Evolutionary conservation across 371 early-diverging fungal genomes (phyloP).

Genomic region (Actinomortierella ambigua): DNA sequence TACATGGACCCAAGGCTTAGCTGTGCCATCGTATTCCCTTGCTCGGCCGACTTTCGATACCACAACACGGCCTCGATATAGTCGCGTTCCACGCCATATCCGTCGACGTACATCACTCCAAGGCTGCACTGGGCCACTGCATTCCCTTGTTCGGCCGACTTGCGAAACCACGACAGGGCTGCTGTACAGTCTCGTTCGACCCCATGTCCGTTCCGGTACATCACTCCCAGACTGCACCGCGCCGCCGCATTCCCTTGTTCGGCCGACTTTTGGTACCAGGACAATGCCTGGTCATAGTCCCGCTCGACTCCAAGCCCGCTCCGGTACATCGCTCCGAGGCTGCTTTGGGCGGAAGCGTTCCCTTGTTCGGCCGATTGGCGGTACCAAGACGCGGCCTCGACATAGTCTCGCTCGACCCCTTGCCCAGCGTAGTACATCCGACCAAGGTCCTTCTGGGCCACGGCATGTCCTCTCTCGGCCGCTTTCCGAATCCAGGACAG

Average conservation of each 20-base stretch:
- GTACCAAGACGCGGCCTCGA: constrained; percentile 65
- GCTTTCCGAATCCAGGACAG: constrained; percentile 67
- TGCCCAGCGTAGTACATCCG: constrained; percentile 81
- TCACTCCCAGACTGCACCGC: constrained; percentile 76
- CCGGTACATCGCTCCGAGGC: constrained; percentile 73
- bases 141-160: constrained; percentile 62
- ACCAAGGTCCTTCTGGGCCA: constrained; percentile 60
- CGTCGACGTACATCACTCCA: constrained; percentile 83
- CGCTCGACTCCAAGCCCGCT: constrained; percentile 65
- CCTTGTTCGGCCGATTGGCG: constrained; percentile 57
- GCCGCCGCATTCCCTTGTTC: constrained; percentile 67
- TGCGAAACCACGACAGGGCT: constrained; percentile 71
- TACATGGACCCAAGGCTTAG: constrained; percentile 79
- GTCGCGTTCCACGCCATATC: constrained; percentile 68
- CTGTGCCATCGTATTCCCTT: constrained; percentile 82
- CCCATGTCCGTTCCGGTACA: constrained; percentile 80
- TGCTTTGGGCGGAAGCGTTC: constrained; percentile 67
- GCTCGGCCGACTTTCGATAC: constrained; percentile 69
- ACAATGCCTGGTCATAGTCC: constrained; percentile 57
- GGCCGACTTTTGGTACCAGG: constrained; percentile 55
- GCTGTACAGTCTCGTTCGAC: constrained; percentile 62
- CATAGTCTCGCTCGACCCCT: constrained; percentile 60
- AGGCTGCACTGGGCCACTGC: constrained; percentile 80
- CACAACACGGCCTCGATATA: constrained; percentile 64
- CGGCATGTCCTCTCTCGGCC: constrained; percentile 47